Evolutionary conservation across 176 grass and related monocot species (phyloP), one percentile per base, ranked within the genome.

Genomic region (Triticum urartu): DNA sequence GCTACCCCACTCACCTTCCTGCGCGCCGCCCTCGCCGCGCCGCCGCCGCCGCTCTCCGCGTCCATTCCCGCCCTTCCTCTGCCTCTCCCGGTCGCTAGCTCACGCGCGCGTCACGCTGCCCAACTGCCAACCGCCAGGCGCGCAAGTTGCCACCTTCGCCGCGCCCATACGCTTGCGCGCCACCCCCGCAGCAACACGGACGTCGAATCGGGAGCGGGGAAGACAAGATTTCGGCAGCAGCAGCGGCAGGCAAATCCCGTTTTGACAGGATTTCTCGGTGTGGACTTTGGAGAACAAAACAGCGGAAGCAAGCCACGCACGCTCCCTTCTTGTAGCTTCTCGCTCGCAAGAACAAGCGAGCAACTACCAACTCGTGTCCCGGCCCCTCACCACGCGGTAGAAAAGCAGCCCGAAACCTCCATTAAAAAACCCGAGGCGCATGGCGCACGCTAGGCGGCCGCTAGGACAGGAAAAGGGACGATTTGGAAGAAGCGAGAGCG

Each of bases 1-100:
- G 7, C 20, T 21, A 3, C 56, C 56, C 66, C 9, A 11, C 80
- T 83, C 85, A 87, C 89, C 89, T 83, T 90, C 54, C 47, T 83
- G 39, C 73, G 79, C 79, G 73, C 73, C 79, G 79, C 38, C 80
- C 60, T 66, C 78, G 61, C 61, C 24, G 65, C 66, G 65, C 79
- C 73, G 64, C 72, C 73, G 64, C 72, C 38, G 78, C 84, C 42
- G 34, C 67, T 73, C 79, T 83, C 84, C 24, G 4, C 73, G 12
- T 91, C 89, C 89, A 91, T 91, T 71, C 28, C 28, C 28, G 28
- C 28, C 28, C 28, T 30, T 30, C 9, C 65, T 32, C 33, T 18
- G 3, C 17, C 26, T 59, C 56, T 59, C 20, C 56, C 56, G 5
- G 21, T 30, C 6, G 21, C 12, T 17, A 0, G 32, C 33, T 47